Evolutionary conservation across 208 protist genomes (phyloP).

Genomic region (Endotrypanum monterogeii): DNA sequence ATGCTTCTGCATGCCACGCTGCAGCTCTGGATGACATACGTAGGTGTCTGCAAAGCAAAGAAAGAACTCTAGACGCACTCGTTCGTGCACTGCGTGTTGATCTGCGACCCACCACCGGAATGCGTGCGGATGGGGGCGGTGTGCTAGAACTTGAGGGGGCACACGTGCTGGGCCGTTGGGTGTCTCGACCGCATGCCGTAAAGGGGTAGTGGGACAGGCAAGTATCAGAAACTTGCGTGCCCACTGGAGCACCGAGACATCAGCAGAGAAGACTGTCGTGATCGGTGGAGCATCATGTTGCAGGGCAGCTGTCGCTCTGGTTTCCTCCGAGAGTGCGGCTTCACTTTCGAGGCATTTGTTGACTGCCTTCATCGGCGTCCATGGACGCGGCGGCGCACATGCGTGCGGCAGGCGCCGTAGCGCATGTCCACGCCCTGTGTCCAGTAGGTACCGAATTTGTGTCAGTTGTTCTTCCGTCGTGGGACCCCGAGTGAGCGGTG

Average conservation of each 20-base stretch:
- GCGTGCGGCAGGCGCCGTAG: conserved; percentile 29
- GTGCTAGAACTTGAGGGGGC: not conserved
- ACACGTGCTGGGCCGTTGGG: not conserved
- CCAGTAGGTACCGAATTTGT: conserved; percentile 29
- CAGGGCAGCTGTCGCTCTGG: not conserved
- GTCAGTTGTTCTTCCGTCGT: conserved; percentile 6
- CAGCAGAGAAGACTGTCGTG: not conserved
- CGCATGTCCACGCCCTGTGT: conserved; percentile 27
- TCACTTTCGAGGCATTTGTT: not conserved
- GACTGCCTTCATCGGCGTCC: conserved; percentile 7
- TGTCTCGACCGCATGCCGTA: not conserved
- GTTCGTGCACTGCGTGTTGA: conserved; percentile 83
- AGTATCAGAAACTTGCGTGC: conserved; percentile 39
- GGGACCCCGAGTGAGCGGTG: not conserved
- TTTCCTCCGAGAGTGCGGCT: no score
- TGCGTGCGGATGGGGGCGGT: conserved; percentile 6
- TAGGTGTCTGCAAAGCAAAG: conserved; percentile 70
- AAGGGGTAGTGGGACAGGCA: not conserved
- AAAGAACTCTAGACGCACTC: conserved; percentile 75
- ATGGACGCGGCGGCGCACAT: conserved; percentile 17
- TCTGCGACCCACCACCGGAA: conserved; percentile 51
- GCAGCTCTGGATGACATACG: conserved; percentile 38
- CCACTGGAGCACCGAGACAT: conserved; percentile 31
- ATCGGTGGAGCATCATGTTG: conserved; percentile 5
- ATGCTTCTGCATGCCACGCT: not conserved